phyloP scores from a whole-genome alignment of 352 stramenopile species.

The Thraustochytrium sp. region DNA sequence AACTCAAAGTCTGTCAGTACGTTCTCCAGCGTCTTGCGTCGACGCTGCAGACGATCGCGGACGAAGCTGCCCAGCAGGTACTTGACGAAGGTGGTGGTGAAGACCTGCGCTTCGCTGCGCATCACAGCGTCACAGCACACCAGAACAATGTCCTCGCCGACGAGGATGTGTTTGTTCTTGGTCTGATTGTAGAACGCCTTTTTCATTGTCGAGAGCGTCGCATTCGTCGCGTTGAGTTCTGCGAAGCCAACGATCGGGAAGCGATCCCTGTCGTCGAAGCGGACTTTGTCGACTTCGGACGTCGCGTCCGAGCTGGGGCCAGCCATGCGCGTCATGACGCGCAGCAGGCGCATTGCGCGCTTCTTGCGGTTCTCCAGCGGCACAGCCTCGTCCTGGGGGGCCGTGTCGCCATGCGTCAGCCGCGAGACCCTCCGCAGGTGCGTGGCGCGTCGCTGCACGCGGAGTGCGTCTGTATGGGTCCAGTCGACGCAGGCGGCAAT shows the following conservation, averaged over 20 bases:
- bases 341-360: not conserved
- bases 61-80: not conserved
- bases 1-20: constrained; percentile 8
- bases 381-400: not conserved
- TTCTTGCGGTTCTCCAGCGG: not conserved
- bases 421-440: not conserved
- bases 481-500: not conserved
- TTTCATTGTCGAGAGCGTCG: not conserved
- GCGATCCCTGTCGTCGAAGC: not conserved
- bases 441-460: not conserved
- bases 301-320: too few relatives aligned
- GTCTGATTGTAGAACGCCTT: constrained; percentile 29
- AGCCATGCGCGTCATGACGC: constrained; percentile 26
- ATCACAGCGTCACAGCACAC: constrained; percentile 5
- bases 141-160: constrained; percentile 6
- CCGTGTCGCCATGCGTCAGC: not conserved
- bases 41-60: not conserved
- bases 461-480: not conserved
- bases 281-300: not conserved
- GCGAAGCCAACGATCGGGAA: constrained; percentile 1
- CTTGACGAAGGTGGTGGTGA: constrained; percentile 32
- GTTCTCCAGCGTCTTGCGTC: constrained; percentile 4
- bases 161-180: constrained; percentile 5
- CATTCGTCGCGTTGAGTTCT: not conserved
- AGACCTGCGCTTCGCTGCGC: not conserved